Evolutionary conservation across 257 asterid species (phyloP).

Genomic region (Solanum etuberosum): DNA sequence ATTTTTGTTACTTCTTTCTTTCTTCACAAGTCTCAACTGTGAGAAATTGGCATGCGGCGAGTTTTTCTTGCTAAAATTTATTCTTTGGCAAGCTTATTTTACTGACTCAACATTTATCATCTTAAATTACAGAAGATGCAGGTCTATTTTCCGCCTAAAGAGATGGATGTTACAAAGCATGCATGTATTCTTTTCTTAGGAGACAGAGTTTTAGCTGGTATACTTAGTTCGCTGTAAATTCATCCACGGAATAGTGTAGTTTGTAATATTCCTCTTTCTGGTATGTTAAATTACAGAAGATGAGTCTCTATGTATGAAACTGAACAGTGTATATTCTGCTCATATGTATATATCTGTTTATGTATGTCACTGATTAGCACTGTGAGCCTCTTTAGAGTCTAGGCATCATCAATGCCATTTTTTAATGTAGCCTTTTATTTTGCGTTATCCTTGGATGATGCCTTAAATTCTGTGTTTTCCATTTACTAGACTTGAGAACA

Average conservation of each 20-base stretch:
- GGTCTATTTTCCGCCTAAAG: neutral
- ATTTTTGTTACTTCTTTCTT: neutral
- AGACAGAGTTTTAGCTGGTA: neutral
- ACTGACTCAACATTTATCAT: neutral
- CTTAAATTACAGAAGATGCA: neutral
- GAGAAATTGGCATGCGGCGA: neutral
- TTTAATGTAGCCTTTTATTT: neutral
- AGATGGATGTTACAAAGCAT: neutral
- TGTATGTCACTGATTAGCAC: neutral
- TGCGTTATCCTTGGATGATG: neutral
- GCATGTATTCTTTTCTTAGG: neutral
- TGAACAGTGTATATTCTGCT: neutral
- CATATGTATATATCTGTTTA: neutral
- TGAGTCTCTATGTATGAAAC: neutral
- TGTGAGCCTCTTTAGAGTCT: neutral
- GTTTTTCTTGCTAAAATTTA: neutral
- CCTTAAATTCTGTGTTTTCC: neutral
- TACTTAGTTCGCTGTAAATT: neutral
- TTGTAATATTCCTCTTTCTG: neutral
- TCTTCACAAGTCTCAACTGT: neutral
- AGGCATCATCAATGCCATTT: neutral
- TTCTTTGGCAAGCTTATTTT: neutral
- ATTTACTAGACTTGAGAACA: neutral
- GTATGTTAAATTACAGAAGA: neutral
- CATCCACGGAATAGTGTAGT: neutral